Percentiles rank a stretch among this genome's conserved stretches.
These are phyloP conservation scores for Hymenotorrendiella dingleyae DNA, from an alignment of 2,329 filamentous ascomycete genomes.

Conservation along the genomic window DNA sequence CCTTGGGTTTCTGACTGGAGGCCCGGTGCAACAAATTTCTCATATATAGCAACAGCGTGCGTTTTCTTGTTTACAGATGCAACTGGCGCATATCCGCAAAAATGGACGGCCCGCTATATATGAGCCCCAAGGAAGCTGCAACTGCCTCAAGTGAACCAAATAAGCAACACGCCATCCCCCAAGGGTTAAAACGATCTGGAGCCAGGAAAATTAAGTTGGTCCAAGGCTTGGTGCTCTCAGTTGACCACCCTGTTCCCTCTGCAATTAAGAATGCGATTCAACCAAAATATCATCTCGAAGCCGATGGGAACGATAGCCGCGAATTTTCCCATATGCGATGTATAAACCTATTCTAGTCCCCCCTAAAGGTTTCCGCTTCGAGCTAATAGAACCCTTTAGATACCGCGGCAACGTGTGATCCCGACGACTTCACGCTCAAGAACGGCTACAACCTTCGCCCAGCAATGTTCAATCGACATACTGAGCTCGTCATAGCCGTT, in stretches of 20 bases:
- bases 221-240: conserved; percentile 91
- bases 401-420: conserved; percentile 95
- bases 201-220: conserved; percentile 98
- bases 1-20: no score
- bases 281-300: conserved; percentile 79
- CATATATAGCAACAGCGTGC: no score
- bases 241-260: conserved; percentile 94
- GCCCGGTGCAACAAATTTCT: no score
- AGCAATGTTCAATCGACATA: conserved; percentile 98
- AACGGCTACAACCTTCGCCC: conserved; percentile 98
- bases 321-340: conserved; percentile 99
- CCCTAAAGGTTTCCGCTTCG: no score
- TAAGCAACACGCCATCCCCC: no score
- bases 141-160: no score
- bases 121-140: no score
- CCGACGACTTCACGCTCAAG: conserved; percentile 96
- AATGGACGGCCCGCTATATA: no score
- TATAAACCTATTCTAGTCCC: no score
- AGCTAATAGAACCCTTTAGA: no score
- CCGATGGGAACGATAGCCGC: conserved; percentile 78
- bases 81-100: no score
- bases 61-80: no score
- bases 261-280: conserved; percentile 97
- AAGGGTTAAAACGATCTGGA: conserved; percentile 84
- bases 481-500: conserved; percentile 92